Evolutionary conservation across 2,329 filamentous ascomycete species (phyloP).

Genomic region (Dendrostoma leiphaemia): DNA sequence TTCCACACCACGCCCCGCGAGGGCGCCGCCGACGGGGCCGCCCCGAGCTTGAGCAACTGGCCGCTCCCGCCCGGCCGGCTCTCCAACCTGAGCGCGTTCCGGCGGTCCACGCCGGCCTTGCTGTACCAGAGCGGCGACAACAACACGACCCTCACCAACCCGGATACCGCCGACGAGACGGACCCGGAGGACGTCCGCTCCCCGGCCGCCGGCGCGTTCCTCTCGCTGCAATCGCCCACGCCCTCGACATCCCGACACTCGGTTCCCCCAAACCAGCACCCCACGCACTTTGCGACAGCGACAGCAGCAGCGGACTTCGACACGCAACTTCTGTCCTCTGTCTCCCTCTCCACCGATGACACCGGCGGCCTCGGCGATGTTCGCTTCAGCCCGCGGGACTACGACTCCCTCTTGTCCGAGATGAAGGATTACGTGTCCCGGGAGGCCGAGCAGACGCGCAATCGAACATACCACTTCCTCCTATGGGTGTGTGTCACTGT

Average conservation of each 20-base stretch:
- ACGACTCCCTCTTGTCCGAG: constrained; percentile 70
- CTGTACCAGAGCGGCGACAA: constrained; percentile 22
- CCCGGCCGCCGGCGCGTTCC: constrained; percentile 34
- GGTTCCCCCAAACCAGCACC: constrained; percentile 20
- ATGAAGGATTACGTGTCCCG: constrained; percentile 67
- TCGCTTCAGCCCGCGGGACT: constrained; percentile 26
- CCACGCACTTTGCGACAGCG: constrained; percentile 9
- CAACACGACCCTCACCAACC: constrained; percentile 8
- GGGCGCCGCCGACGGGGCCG: constrained; percentile 12
- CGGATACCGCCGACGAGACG: constrained; percentile 23
- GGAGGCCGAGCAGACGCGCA: constrained; percentile 68
- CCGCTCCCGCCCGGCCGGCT: constrained; percentile 15
- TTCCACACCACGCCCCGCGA: constrained; percentile 33
- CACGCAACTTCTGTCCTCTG: constrained; percentile 22
- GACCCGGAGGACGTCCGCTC: constrained; percentile 22
- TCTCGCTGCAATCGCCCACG: constrained; percentile 33
- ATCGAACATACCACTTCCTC: constrained; percentile 73
- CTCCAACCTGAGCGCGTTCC: constrained; percentile 14
- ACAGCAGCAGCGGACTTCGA: constrained; percentile 9
- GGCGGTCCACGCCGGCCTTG: constrained; percentile 19
- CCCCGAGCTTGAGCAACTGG: constrained; percentile 21
- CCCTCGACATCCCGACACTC: constrained; percentile 17
- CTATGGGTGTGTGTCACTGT: constrained; percentile 64
- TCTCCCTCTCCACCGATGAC: constrained; percentile 22
- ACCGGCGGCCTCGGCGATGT: constrained; percentile 21